Evolutionary conservation across 2,329 filamentous ascomycete species (phyloP).

Genomic region (Hymenoscyphus linearis): DNA sequence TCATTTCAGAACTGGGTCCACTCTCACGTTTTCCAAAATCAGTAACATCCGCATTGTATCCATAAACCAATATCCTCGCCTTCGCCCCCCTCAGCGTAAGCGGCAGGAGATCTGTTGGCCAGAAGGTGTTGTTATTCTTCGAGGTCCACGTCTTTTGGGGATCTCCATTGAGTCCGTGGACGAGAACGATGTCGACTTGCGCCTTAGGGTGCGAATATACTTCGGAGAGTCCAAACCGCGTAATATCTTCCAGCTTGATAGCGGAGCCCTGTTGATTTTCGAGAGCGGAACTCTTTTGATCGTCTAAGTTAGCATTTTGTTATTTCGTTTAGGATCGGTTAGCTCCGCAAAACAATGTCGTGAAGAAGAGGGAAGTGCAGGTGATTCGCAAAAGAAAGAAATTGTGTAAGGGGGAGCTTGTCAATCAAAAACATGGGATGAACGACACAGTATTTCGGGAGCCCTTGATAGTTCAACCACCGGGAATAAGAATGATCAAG

Average conservation of each 20-base stretch:
- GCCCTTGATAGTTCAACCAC: neutral
- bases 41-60: conserved; percentile 64
- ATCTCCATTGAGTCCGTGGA: conserved; percentile 65
- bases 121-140: conserved; percentile 52
- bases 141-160: conserved; percentile 58
- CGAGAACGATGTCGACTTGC: conserved; percentile 60
- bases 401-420: neutral
- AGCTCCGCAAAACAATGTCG: neutral
- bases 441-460: neutral
- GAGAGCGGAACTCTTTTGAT: conserved; percentile 42
- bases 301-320: conserved; percentile 5
- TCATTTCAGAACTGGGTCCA: conserved; percentile 52
- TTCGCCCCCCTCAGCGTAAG: conserved; percentile 49
- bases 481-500: neutral
- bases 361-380: neutral
- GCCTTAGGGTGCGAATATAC: conserved; percentile 56
- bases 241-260: conserved; percentile 41
- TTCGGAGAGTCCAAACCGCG: conserved; percentile 53
- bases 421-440: neutral
- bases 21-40: conserved; percentile 47
- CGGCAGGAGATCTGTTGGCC: conserved; percentile 65
- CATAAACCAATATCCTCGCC: conserved; percentile 65
- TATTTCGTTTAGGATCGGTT: neutral
- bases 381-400: neutral
- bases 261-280: conserved; percentile 43